phyloP scores from a whole-genome alignment of 2,329 filamentous ascomycete species.

The Phaeosphaeria sp. region DNA sequence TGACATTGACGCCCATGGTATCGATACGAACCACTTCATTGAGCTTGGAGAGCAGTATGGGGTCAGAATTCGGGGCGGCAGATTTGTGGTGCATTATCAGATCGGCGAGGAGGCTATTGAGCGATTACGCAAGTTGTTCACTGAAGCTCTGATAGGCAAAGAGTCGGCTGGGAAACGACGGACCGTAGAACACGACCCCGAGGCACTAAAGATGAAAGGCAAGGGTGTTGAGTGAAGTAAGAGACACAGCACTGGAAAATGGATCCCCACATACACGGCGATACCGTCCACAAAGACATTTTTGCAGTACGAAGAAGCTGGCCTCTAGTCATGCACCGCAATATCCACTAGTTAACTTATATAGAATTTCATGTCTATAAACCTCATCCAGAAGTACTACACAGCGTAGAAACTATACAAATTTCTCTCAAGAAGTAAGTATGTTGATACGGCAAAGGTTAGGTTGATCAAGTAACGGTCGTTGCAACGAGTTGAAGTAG shows the following conservation, averaged over 20 bases:
- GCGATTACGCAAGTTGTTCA: slow-evolving; percentile 44
- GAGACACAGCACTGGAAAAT: background rate
- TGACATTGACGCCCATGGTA: slow-evolving; percentile 69
- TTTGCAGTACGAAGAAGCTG: too few relatives aligned
- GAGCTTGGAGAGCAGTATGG: slow-evolving; percentile 64
- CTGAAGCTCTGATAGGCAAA: slow-evolving; percentile 28
- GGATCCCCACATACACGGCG: background rate
- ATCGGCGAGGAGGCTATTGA: slow-evolving; percentile 69
- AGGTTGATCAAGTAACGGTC: too few relatives aligned
- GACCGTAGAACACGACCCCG: slow-evolving; percentile 26
- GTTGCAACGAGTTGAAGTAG: too few relatives aligned
- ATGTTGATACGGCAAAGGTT: too few relatives aligned
- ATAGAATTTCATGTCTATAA: too few relatives aligned
- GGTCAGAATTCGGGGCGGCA: slow-evolving; percentile 62
- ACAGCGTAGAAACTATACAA: too few relatives aligned
- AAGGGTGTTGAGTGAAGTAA: slow-evolving; percentile 35
- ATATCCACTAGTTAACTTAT: too few relatives aligned
- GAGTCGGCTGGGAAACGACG: slow-evolving; percentile 24
- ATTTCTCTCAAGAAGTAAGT: too few relatives aligned
- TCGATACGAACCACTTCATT: slow-evolving; percentile 61
- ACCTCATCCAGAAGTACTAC: too few relatives aligned
- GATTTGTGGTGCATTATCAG: slow-evolving; percentile 76
- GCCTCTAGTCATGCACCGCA: too few relatives aligned
- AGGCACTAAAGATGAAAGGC: slow-evolving; percentile 38
- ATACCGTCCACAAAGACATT: background rate